These are phyloP conservation scores for Tillandsia leiboldiana DNA, from an alignment of 176 grass and related monocot species.

Conservation along the genomic window DNA sequence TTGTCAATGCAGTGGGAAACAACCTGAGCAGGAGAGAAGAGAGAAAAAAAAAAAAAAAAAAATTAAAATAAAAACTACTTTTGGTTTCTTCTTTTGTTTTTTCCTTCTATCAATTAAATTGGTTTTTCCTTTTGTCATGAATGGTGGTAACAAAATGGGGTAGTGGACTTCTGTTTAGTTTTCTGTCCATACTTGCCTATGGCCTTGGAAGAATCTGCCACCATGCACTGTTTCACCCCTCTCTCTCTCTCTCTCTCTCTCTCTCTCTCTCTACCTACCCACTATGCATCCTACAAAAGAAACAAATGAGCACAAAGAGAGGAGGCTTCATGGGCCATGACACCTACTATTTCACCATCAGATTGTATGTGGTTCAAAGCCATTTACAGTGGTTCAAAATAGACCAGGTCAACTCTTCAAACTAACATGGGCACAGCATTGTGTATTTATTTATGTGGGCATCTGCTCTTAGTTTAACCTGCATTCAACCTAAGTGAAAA, in stretches of 20 bases:
- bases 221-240: not conserved
- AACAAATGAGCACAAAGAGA: not conserved
- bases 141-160: slow-evolving; percentile 30
- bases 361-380: slow-evolving; percentile 12
- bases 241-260: slow-evolving; percentile 1
- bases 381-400: slow-evolving; percentile 10
- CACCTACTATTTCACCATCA: not conserved
- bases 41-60: slow-evolving; percentile 15
- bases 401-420: slow-evolving; percentile 29
- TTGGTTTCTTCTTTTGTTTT: not conserved
- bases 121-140: slow-evolving; percentile 27
- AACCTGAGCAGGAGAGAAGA: slow-evolving; percentile 27
- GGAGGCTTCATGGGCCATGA: slow-evolving; percentile 4
- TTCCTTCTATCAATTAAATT: not conserved
- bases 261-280: not conserved
- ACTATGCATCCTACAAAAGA: not conserved
- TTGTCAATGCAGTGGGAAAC: slow-evolving; percentile 71
- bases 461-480: no score
- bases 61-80: slow-evolving; percentile 10
- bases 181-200: slow-evolving; percentile 2
- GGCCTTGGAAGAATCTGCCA: slow-evolving; percentile 7
- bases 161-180: slow-evolving; percentile 11
- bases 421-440: slow-evolving; percentile 25
- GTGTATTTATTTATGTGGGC: slow-evolving; percentile 23
- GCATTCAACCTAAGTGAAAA: not conserved